phyloP scores from a whole-genome alignment of 768 basidiomycete species.

The Cyclocybe aegerita region DNA sequence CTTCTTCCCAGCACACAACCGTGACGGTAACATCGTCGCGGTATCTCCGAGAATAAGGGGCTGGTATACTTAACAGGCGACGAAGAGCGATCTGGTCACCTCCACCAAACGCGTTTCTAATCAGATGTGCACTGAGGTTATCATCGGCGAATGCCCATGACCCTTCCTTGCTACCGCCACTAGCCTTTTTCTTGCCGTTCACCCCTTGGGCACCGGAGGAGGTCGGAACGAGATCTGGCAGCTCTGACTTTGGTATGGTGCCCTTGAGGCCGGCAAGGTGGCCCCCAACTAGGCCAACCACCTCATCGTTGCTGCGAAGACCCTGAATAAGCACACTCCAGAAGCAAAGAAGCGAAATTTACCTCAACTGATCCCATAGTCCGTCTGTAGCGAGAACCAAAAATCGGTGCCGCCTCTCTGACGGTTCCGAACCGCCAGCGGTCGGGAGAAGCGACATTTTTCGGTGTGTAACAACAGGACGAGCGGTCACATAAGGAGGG shows the following conservation, averaged over 20 bases:
- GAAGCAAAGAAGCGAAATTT: neutral
- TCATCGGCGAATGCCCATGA: slow-evolving; percentile 81
- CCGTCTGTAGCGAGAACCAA: slow-evolving; percentile 89
- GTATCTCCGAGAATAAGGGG: slow-evolving; percentile 72
- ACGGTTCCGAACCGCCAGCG: slow-evolving; percentile 15
- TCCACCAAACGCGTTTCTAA: slow-evolving; percentile 92
- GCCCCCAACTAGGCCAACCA: slow-evolving; percentile 83
- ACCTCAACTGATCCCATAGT: slow-evolving; percentile 71
- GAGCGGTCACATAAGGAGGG: slow-evolving; percentile 89
- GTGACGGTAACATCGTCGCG: slow-evolving; percentile 87
- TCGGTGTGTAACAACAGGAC: slow-evolving; percentile 79
- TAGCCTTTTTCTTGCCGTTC: slow-evolving; percentile 59
- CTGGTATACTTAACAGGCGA: slow-evolving; percentile 75
- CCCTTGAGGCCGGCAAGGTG: slow-evolving; percentile 75
- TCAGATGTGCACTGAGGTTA: slow-evolving; percentile 78
- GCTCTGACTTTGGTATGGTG: slow-evolving; percentile 53
- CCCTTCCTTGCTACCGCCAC: slow-evolving; percentile 35
- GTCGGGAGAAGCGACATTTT: slow-evolving; percentile 56
- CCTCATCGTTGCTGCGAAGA: slow-evolving; percentile 69
- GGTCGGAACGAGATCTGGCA: slow-evolving; percentile 57
- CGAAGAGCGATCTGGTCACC: slow-evolving; percentile 60
- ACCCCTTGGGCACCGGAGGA: slow-evolving; percentile 52
- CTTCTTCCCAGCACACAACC: slow-evolving; percentile 83
- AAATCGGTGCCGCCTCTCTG: slow-evolving; percentile 57
- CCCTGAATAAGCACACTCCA: neutral